A percentile compares a stretch with the other conserved stretches of the same genome.
These are phyloP conservation scores for Sequoia sempervirens DNA, from an alignment of 75 land plant genomes.

Conservation along the genomic window DNA sequence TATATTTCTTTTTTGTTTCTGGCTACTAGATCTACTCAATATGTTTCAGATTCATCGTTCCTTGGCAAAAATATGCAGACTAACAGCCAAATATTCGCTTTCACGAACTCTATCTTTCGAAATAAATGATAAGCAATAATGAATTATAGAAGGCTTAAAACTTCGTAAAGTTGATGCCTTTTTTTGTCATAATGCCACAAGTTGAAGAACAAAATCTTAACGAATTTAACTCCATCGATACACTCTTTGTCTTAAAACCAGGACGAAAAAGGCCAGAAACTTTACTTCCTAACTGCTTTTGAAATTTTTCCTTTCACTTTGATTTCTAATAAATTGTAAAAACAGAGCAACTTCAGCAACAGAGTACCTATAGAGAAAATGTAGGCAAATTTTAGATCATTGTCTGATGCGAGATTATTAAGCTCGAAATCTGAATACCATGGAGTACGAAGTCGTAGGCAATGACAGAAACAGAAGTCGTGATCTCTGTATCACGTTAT, in stretches of 20 bases:
- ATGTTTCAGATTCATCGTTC: neutral
- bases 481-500: too few species aligned
- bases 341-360: neutral
- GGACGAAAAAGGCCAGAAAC: neutral
- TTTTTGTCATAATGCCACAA: neutral
- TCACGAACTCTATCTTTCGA: neutral
- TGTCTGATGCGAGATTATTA: too few species aligned
- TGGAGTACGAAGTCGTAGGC: too few species aligned
- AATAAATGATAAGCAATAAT: neutral
- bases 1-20: neutral
- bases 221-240: neutral
- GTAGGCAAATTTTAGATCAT: too few species aligned
- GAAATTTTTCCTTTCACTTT: neutral
- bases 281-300: neutral
- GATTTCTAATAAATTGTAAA: neutral
- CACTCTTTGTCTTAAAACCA: neutral
- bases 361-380: too few species aligned
- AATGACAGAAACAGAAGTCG: too few species aligned
- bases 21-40: neutral
- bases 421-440: too few species aligned
- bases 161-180: neutral
- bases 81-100: neutral
- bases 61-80: neutral
- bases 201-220: neutral
- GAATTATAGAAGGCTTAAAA: neutral